These are phyloP conservation scores for Yamadazyma kanchanaburiensis DNA, from an alignment of 1,139 yeast species.

Conservation along the genomic window DNA sequence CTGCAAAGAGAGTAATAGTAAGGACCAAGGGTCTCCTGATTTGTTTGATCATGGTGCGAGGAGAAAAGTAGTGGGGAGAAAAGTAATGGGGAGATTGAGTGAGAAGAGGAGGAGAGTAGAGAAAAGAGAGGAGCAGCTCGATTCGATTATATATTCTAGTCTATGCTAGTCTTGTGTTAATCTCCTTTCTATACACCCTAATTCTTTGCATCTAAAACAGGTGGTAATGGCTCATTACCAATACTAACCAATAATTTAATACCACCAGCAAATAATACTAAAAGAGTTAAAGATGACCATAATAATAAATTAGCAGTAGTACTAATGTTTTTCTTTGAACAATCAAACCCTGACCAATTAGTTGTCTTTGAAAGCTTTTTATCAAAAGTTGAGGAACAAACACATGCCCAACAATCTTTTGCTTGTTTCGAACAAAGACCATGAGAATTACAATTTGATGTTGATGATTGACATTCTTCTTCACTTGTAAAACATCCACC, in stretches of 20 bases:
- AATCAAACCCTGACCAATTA: slow-evolving; percentile 64
- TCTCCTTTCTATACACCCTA: too few species aligned
- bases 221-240: slow-evolving; percentile 65
- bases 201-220: slow-evolving; percentile 63
- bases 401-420: slow-evolving; percentile 52
- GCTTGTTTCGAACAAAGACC: slow-evolving; percentile 52
- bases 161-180: too few species aligned
- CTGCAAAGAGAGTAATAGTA: slow-evolving; percentile 10
- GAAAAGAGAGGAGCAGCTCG: background rate
- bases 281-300: slow-evolving; percentile 57
- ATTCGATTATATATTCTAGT: too few species aligned
- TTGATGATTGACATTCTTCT: slow-evolving; percentile 50
- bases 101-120: too few species aligned
- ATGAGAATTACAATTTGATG: slow-evolving; percentile 58
- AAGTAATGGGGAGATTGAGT: too few species aligned
- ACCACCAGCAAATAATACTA: slow-evolving; percentile 48
- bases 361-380: slow-evolving; percentile 49
- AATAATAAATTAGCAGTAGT: slow-evolving; percentile 62
- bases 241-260: slow-evolving; percentile 49
- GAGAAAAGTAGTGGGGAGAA: too few species aligned
- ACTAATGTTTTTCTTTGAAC: slow-evolving; percentile 64
- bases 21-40: slow-evolving; percentile 12
- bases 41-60: slow-evolving; percentile 11
- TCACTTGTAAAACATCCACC: slow-evolving; percentile 38
- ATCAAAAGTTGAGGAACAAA: slow-evolving; percentile 52